Conservation (phyloP, 2,329 filamentous ascomycete genomes). For the Blastomyces gilchristii region DNA sequence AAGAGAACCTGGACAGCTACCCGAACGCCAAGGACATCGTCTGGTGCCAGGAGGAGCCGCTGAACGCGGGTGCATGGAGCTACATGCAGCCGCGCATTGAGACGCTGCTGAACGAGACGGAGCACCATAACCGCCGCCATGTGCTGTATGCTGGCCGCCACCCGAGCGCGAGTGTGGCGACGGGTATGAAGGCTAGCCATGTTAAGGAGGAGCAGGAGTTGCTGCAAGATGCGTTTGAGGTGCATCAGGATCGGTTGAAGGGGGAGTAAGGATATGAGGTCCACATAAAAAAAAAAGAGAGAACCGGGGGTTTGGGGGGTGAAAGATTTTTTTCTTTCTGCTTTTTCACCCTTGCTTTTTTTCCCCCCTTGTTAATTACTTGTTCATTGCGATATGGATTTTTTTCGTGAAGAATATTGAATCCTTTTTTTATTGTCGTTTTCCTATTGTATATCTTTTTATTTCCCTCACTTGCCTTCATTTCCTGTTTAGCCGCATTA, state of each 20-base stretch:
- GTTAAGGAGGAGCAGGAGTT: constrained; percentile 87
- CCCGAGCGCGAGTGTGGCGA: constrained; percentile 87
- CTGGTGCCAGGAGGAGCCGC: constrained; percentile 93
- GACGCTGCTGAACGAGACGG: constrained; percentile 84
- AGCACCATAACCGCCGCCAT: constrained; percentile 84
- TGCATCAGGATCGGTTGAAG: constrained; percentile 57
- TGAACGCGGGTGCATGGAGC: constrained; percentile 94
- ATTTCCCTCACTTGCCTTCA: too few relatives aligned
- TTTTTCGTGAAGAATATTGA: too few relatives aligned
- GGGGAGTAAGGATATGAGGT: constrained; percentile 41
- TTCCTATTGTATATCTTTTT: too few relatives aligned
- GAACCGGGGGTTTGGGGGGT: too few relatives aligned
- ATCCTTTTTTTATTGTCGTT: too few relatives aligned
- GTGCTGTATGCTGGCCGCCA: constrained; percentile 94
- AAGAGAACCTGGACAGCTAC: constrained; percentile 93
- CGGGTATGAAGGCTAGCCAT: constrained; percentile 79
- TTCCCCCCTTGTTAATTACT: too few relatives aligned
- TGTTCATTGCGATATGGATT: too few relatives aligned
- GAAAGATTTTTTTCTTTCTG: too few relatives aligned
- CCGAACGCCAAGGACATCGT: constrained; percentile 96
- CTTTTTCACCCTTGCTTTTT: too few relatives aligned
- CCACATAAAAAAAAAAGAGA: too few relatives aligned
- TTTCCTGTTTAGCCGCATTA: too few relatives aligned
- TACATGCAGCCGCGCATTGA: constrained; percentile 97
- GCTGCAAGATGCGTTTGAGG: constrained; percentile 53